These are phyloP conservation scores for Ophiorrhiza pumila DNA, from an alignment of 257 asterid species.

Conservation along the genomic window DNA sequence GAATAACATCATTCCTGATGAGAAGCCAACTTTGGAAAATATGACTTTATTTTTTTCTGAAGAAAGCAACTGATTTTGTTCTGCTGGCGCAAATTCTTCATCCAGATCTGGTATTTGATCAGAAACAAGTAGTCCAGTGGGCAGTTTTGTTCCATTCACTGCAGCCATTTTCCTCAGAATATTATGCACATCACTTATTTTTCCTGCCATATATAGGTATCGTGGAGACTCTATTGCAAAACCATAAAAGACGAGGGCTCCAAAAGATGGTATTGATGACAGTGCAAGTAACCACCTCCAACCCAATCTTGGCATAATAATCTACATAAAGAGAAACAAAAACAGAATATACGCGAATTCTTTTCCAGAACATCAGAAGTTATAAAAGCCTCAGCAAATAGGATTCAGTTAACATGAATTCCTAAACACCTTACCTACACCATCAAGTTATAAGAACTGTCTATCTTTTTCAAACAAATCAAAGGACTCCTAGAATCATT, in stretches of 20 bases:
- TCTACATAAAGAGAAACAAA: conserved; percentile 28
- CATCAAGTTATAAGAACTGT: neutral
- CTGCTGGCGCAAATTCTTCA: conserved; percentile 25
- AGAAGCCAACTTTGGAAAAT: conserved; percentile 28
- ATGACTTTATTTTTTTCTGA: conserved; percentile 8
- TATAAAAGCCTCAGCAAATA: neutral
- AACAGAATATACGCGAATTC: neutral
- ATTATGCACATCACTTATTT: conserved; percentile 43
- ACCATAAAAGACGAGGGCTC: conserved; percentile 48
- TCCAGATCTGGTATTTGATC: conserved; percentile 26
- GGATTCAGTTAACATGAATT: neutral
- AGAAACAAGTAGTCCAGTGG: conserved; percentile 52
- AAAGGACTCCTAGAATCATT: neutral
- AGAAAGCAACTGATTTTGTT: conserved; percentile 32
- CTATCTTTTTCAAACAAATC: neutral
- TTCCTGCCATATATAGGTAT: conserved; percentile 47
- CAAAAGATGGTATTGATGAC: conserved; percentile 62
- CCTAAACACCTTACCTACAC: neutral
- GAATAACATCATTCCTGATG: conserved; percentile 40
- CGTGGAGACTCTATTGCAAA: conserved; percentile 68
- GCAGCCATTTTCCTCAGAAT: conserved; percentile 48
- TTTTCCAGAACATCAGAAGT: neutral
- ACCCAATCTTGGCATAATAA: conserved; percentile 58
- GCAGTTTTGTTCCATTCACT: conserved; percentile 45
- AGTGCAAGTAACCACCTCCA: conserved; percentile 84